Percentiles rank a stretch among this genome's conserved stretches.
Conservation (phyloP, 2,329 filamentous ascomycete genomes). For the Aspergillus sp. region DNA sequence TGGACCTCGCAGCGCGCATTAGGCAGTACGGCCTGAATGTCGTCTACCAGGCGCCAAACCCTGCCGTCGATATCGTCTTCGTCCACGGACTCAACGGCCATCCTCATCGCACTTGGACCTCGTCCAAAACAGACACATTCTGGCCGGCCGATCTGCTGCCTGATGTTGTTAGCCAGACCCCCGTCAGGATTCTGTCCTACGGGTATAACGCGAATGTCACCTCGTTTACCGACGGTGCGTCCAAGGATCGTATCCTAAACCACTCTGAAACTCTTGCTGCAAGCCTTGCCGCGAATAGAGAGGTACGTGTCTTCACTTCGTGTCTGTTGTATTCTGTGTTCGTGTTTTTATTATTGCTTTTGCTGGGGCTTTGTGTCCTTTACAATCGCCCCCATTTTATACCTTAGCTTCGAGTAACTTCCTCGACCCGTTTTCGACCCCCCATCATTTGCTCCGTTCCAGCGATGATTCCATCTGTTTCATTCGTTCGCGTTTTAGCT, state of each 20-base stretch:
- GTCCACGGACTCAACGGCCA: slow-evolving; percentile 70
- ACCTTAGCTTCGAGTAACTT: too few relatives aligned
- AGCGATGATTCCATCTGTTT: background rate
- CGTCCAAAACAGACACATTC: slow-evolving; percentile 53
- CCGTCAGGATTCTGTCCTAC: slow-evolving; percentile 68
- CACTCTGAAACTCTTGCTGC: slow-evolving; percentile 70
- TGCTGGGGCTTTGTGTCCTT: background rate
- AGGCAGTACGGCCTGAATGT: slow-evolving; percentile 44
- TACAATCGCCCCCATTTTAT: background rate
- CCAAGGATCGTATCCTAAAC: slow-evolving; percentile 67
- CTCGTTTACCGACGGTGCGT: slow-evolving; percentile 53
- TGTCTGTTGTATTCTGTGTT: too few relatives aligned
- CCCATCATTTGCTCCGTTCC: background rate
- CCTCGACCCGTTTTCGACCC: too few relatives aligned
- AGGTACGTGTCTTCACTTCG: slow-evolving; percentile 33
- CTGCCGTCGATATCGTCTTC: slow-evolving; percentile 59
- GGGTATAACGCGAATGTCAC: slow-evolving; percentile 70
- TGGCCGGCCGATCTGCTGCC: slow-evolving; percentile 71
- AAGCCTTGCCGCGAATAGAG: slow-evolving; percentile 63
- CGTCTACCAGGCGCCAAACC: slow-evolving; percentile 39
- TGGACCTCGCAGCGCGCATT: slow-evolving; percentile 27
- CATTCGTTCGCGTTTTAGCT: too few relatives aligned
- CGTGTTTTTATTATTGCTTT: background rate
- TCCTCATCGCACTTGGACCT: slow-evolving; percentile 63
- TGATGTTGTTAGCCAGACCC: slow-evolving; percentile 54